Conservation (phyloP, 768 basidiomycete species). For the Leccinum uliginosum region DNA sequence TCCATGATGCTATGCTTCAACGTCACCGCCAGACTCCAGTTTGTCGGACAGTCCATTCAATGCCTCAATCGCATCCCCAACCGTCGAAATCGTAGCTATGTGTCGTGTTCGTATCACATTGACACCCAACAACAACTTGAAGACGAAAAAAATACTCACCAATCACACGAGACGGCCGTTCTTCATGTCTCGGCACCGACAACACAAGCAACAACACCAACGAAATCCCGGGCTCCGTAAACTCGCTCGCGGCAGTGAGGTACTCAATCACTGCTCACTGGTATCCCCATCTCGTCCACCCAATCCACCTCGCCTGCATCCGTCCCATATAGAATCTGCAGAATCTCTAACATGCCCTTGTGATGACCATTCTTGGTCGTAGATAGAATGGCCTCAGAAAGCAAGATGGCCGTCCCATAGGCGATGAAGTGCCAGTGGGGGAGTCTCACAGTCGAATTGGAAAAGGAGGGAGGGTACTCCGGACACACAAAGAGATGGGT, state of each 20-base stretch:
- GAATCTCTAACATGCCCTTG: no score
- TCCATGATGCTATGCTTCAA: slow-evolving; percentile 46
- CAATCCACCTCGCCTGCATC: no score
- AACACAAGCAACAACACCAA: slow-evolving; percentile 67
- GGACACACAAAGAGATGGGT: no score
- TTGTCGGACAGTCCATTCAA: slow-evolving; percentile 59
- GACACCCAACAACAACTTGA: no score
- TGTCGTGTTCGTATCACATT: not conserved
- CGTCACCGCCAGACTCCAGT: slow-evolving; percentile 51
- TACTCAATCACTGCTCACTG: slow-evolving; percentile 61
- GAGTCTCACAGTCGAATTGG: no score
- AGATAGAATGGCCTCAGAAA: slow-evolving; percentile 79
- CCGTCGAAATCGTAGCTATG: slow-evolving; percentile 68
- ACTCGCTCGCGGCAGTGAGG: slow-evolving; percentile 66
- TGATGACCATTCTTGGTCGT: slow-evolving; percentile 78
- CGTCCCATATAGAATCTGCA: no score
- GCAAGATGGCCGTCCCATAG: no score
- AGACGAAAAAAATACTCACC: slow-evolving; percentile 36
- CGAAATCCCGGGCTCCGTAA: slow-evolving; percentile 74
- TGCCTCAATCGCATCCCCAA: slow-evolving; percentile 70
- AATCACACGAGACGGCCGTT: slow-evolving; percentile 52
- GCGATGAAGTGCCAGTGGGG: no score
- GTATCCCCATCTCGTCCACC: no score
- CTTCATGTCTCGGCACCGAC: slow-evolving; percentile 52
- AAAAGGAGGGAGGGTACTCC: no score